Evolutionary conservation across 306 rosid genomes (phyloP).

Genomic region (Inga leiocalycina): DNA sequence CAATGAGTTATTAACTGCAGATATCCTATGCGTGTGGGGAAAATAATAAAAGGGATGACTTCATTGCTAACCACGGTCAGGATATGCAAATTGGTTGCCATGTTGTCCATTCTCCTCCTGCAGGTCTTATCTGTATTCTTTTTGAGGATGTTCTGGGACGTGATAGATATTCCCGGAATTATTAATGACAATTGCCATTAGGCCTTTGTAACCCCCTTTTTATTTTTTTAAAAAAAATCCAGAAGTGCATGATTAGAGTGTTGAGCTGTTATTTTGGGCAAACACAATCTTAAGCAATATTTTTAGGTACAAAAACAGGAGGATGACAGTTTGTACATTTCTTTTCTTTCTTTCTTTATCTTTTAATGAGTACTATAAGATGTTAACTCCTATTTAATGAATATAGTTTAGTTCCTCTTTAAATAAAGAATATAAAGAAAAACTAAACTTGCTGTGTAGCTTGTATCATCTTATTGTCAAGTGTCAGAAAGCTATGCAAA

Average conservation of each 20-base stretch:
- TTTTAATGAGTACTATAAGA: background rate
- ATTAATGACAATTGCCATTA: background rate
- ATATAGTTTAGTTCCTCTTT: background rate
- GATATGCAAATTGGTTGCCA: background rate
- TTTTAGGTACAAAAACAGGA: background rate
- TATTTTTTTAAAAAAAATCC: background rate
- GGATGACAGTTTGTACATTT: background rate
- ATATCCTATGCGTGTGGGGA: background rate
- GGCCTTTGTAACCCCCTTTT: background rate
- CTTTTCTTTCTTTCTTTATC: background rate
- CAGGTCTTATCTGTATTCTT: background rate
- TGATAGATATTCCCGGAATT: background rate
- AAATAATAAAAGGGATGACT: background rate
- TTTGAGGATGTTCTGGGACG: background rate
- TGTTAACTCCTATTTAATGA: background rate
- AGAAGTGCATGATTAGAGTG: background rate
- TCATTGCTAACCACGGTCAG: background rate
- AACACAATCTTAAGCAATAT: background rate
- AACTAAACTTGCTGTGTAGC: background rate
- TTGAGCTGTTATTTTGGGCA: background rate
- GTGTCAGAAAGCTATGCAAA: background rate
- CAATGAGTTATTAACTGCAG: background rate
- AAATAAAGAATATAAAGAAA: background rate
- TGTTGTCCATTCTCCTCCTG: background rate
- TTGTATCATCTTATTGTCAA: background rate